Evolutionary conservation across 1,139 yeast species (phyloP).

Genomic region (Suhomyces kunorum): DNA sequence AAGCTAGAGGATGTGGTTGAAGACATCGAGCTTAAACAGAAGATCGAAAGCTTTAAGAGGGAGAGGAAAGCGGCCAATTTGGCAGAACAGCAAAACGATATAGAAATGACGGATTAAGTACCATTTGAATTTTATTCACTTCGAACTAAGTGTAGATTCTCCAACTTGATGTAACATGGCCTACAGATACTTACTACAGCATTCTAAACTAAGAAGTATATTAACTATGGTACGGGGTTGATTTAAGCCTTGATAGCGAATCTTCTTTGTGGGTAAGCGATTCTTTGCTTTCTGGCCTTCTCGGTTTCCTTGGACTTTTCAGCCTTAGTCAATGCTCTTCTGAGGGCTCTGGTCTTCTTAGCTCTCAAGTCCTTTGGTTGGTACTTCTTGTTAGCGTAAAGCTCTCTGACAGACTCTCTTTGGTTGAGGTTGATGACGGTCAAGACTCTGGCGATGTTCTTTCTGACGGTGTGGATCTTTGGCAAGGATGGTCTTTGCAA

Average conservation of each 20-base stretch:
- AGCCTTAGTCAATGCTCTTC: conserved; percentile 91
- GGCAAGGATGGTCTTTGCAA: conserved; percentile 88
- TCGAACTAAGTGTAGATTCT: too few species aligned
- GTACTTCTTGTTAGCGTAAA: conserved; percentile 95
- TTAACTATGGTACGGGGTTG: conserved; percentile 16
- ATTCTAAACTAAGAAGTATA: conserved; percentile 11
- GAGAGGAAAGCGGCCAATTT: conserved; percentile 30
- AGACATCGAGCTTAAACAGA: conserved; percentile 62
- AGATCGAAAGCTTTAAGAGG: conserved; percentile 60
- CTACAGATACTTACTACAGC: background rate
- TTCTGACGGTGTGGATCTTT: conserved; percentile 95
- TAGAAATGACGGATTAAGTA: conserved; percentile 20
- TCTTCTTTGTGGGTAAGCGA: conserved; percentile 98
- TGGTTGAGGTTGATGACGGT: conserved; percentile 96
- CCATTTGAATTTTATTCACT: too few species aligned
- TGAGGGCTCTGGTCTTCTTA: conserved; percentile 99
- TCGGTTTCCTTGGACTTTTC: conserved; percentile 82
- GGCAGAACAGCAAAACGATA: conserved; percentile 15
- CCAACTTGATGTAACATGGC: too few species aligned
- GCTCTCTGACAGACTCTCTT: conserved; percentile 93
- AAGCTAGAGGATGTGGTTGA: conserved; percentile 86
- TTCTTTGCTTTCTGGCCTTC: conserved; percentile 87
- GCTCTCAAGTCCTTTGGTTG: conserved; percentile 99
- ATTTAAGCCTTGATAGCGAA: conserved; percentile 96
- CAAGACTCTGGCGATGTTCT: conserved; percentile 97